Evolutionary conservation across 805 yeast genomes (phyloP).

Genomic region (Barnettozyma californica): DNA sequence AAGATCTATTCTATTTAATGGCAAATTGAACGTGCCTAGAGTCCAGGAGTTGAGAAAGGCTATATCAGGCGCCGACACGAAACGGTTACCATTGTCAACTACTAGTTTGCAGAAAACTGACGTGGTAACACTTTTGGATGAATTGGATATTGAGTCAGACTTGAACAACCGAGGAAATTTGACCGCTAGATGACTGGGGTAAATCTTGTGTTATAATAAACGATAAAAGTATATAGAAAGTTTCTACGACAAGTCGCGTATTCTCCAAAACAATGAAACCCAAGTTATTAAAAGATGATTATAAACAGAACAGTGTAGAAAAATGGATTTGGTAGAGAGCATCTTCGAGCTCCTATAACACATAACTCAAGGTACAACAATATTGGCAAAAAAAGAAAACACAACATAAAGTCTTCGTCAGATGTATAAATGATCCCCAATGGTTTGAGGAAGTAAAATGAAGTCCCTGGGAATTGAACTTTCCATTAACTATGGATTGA

Average conservation of each 20-base stretch:
- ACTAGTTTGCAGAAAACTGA: constrained; percentile 19
- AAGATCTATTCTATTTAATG: constrained; percentile 20
- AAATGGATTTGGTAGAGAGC: not conserved
- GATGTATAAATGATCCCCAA: not conserved
- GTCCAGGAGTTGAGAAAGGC: constrained; percentile 24
- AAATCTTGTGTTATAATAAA: not conserved
- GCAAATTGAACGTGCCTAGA: constrained; percentile 21
- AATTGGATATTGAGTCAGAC: constrained; percentile 17
- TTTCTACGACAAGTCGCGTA: not conserved
- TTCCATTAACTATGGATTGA: not conserved
- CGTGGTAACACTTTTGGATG: constrained; percentile 19
- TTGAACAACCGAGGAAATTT: constrained; percentile 18
- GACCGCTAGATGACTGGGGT: constrained; percentile 1
- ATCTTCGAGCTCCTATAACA: not conserved
- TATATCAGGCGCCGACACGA: constrained; percentile 15
- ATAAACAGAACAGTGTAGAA: constrained; percentile 1
- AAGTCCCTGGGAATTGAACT: not conserved
- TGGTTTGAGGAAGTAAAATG: not conserved
- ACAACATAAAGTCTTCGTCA: constrained; percentile 3
- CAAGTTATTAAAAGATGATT: constrained; percentile 2
- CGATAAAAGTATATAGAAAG: not conserved
- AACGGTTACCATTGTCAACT: constrained; percentile 2
- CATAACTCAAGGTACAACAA: constrained; percentile 1
- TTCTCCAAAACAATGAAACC: constrained; percentile 1
- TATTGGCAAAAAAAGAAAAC: constrained; percentile 1